Conservation (phyloP, 208 protist genomes). For the Leishmania aethiopica region DNA sequence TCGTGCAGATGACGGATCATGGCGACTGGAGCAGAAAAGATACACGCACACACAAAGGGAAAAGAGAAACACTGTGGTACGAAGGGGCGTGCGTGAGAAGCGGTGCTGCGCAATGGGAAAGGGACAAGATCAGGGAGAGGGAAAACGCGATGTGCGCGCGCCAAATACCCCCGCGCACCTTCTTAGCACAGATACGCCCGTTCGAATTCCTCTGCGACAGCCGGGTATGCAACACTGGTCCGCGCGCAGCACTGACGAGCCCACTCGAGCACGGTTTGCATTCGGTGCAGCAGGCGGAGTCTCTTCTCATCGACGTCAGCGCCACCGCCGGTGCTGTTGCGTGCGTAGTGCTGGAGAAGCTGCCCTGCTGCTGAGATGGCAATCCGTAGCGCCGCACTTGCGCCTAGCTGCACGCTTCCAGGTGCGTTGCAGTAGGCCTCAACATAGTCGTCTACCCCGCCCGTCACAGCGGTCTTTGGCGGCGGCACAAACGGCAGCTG, state of each 20-base stretch:
- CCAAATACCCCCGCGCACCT: neutral
- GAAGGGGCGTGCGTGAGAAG: neutral
- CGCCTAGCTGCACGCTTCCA: slow-evolving; percentile 30
- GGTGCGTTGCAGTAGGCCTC: slow-evolving; percentile 37
- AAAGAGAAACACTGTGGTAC: neutral
- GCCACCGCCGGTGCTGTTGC: slow-evolving; percentile 23
- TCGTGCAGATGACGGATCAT: neutral
- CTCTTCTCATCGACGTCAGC: slow-evolving; percentile 22
- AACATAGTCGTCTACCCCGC: slow-evolving; percentile 29
- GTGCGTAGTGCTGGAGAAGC: slow-evolving; percentile 22
- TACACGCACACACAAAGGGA: neutral
- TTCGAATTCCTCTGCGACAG: slow-evolving; percentile 51
- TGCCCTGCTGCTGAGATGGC: slow-evolving; percentile 27
- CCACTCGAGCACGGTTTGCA: slow-evolving; percentile 56
- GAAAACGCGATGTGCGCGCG: slow-evolving; percentile 1
- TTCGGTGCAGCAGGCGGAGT: slow-evolving; percentile 40
- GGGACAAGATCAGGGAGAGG: slow-evolving; percentile 5
- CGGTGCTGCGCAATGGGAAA: neutral
- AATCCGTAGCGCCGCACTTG: slow-evolving; percentile 40
- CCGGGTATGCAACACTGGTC: slow-evolving; percentile 32
- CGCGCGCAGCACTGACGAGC: slow-evolving; percentile 57
- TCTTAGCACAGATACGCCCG: slow-evolving; percentile 34
- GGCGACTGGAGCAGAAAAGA: neutral
- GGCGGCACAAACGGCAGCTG: slow-evolving; percentile 66
- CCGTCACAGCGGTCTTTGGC: slow-evolving; percentile 19